Evolutionary conservation across 192 early-diverging fungal genomes (phyloP), one percentile per base, ranked within the genome.

Genomic region (Linnemannia schmuckeri): DNA sequence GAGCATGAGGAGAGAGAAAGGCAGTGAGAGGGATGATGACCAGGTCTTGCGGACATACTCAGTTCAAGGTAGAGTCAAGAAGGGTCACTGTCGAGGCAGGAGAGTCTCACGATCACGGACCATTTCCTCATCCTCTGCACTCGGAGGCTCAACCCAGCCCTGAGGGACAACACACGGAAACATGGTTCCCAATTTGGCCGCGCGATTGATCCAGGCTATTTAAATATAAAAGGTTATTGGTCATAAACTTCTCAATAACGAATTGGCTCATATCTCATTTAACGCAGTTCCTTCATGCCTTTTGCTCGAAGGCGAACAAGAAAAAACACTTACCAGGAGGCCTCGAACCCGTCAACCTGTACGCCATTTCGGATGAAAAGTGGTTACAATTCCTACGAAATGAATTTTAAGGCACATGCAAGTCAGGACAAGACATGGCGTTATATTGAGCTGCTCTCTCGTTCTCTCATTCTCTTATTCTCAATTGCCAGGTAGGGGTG

Each of bases 161-260:
- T 82, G 87, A 2, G 89, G 89, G 5, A 90, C 89, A 37, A 90
- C 83, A 70, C 89, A 90, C 70, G 89, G 89, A 63, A 90, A 90
- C 70, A 90, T 82, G 13, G 89, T 90, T n/a, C 89, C 89, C 24
- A 90, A 54, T 52, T 88, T 88, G 44, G 89, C 89, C 2, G 89
- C 89, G 24, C 89, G 76, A 76, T 90, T 90, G 83, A 90, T 90
- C 89, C 89, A 90, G 9, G 70, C 89, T 90, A 80, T 20, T 40
- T 37, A 22, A 2, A 70, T 68, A 80, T 12, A 27, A 63, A 63
- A n/a, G 69, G 61, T 12, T 35, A 66, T 66, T 33, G 42, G 12
- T 33, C 7, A 52, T 47, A 47, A 10, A 44, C 44, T 47, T 33
- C 54, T 9, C 4, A 35, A 20, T 17, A 52, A 74, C 27, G 27